Evolutionary conservation across 2,329 filamentous ascomycete genomes (phyloP).

Genomic region (Phialophora expanda): DNA sequence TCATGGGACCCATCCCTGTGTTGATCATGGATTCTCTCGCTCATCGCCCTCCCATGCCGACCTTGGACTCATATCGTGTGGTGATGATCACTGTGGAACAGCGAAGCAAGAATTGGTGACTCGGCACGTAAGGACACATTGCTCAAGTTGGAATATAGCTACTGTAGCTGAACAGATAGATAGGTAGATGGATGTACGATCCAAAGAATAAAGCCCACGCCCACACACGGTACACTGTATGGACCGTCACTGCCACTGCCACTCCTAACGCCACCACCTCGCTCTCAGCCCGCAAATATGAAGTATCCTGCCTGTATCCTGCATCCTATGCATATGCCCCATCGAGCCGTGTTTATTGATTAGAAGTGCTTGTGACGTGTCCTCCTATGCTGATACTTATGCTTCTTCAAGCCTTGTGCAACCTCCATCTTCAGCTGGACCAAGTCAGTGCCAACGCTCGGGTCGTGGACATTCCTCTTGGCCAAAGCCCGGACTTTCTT

Average conservation of each 20-base stretch:
- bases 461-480: slow-evolving; percentile 9
- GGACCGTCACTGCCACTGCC: no score
- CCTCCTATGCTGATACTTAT: slow-evolving; percentile 20
- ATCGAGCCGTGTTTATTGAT: neutral
- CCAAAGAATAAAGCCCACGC: neutral
- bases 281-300: neutral
- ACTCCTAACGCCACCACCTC: neutral
- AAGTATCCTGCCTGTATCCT: neutral
- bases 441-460: neutral
- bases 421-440: slow-evolving; percentile 4
- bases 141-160: no score
- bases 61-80: no score
- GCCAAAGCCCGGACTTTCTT: slow-evolving; percentile 29
- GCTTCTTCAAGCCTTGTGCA: neutral
- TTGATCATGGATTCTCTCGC: no score
- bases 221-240: neutral
- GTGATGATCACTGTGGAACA: no score
- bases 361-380: slow-evolving; percentile 27
- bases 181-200: no score
- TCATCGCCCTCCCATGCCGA: no score
- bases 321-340: neutral
- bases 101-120: no score
- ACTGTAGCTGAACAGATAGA: no score
- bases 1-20: no score
- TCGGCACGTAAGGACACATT: no score